Base-by-base conservation (phyloP, 2,329 filamentous ascomycete genomes). In the Diaporthe nobilis region DNA sequence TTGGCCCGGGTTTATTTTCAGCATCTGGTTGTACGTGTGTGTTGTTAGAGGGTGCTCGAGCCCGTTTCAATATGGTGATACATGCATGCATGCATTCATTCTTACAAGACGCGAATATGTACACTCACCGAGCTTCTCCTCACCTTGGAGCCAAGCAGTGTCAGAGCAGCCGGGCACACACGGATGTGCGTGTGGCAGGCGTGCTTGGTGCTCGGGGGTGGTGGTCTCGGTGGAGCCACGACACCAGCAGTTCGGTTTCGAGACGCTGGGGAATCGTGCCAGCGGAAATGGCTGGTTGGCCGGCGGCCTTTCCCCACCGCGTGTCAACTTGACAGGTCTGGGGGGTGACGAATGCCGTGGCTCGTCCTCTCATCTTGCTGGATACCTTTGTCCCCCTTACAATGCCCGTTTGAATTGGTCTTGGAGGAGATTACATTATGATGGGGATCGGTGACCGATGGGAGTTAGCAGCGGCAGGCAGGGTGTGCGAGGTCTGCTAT, bases 171-270 rank as follows among this genome's bases (percentile, higher is more conserved):
- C 1, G 37, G 47, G 22, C 34, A 34, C 42, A 4, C 13, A 31
- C 44, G 22, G 15, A 37, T 20, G 37, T 44, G 22, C 12, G 13
- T 51, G 65, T 55, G 49, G 31, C 49, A 34, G 65, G 65, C 31
- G 47, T 47, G 31, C n/a, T 67, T 39, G 47, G 47, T 39, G 10
- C 17, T 53, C 31, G 63, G 63, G 31, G 22, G 4, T 17, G 51
- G 63, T 68, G 47, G 63, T 53, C 63, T 68, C 44, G 63, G 63
- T 39, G 63, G 63, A n/a, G 63, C 31, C 47, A 61, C 37, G 37
- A 39, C 37, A 61, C 34, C 57, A 60, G 57, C 34, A n/a, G 31
- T 39, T 60, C 47, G 31, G 63, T 68, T 68, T 68, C 63, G 63
- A 39, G 63, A 53, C 53, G 31, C 49, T 68, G 63, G 47, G 31